phyloP scores from a whole-genome alignment of 305 asterid genomes.

The Fraxinus xanthoxyloides region DNA sequence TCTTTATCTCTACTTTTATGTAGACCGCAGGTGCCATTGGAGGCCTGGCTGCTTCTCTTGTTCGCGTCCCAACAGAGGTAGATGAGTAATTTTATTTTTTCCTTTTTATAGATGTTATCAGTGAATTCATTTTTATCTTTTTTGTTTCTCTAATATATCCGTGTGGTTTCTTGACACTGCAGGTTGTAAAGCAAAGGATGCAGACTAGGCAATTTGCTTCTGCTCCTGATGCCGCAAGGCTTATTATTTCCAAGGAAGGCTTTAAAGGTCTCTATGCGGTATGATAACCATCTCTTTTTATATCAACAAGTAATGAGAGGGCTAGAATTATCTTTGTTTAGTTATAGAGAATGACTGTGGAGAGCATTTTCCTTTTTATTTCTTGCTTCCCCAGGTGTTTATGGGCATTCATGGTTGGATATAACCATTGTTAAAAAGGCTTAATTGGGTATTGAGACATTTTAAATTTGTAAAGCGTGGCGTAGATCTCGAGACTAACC shows the following conservation, averaged over 20 bases:
- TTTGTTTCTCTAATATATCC: conserved; percentile 28
- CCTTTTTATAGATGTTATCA: conserved; percentile 9
- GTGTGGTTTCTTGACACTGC: conserved; percentile 29
- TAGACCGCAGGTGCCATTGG: conserved; percentile 96
- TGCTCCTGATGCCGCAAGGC: conserved; percentile 74
- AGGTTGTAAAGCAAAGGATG: conserved; percentile 89
- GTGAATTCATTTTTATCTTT: conserved; percentile 10
- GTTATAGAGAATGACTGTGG: neutral
- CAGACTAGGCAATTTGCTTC: conserved; percentile 83
- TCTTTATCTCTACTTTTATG: conserved; percentile 5
- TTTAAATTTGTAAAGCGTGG: neutral
- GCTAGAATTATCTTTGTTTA: neutral
- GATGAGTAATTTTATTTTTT: conserved; percentile 3
- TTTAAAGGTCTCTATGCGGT: conserved; percentile 89
- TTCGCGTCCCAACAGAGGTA: conserved; percentile 97
- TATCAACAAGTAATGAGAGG: neutral
- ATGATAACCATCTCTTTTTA: conserved; percentile 21
- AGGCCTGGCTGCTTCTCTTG: conserved; percentile 89
- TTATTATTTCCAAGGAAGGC: conserved; percentile 75
- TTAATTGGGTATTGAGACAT: neutral
- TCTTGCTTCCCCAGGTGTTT: neutral
- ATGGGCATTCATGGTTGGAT: neutral
- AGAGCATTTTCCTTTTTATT: conserved; percentile 1
- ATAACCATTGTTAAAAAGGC: neutral
- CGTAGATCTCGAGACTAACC: neutral